Conservation (phyloP, 179 eudicot species). For the Nepenthes alata region DNA sequence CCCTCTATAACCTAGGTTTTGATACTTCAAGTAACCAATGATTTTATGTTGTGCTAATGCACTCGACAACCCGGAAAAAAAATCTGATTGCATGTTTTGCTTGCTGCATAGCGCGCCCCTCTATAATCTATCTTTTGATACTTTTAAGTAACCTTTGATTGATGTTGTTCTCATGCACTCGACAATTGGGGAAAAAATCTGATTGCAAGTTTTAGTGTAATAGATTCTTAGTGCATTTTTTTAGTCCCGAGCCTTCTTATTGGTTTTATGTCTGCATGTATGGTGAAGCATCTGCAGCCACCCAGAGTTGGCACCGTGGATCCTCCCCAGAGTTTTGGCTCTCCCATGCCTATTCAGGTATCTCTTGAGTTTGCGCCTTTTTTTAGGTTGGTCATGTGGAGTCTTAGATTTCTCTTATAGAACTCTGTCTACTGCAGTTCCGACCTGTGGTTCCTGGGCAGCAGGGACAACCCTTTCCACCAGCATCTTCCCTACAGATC, state of each 20-base stretch:
- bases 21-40: too few relatives aligned
- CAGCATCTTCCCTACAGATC: slow-evolving; percentile 48
- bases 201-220: background rate
- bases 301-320: slow-evolving; percentile 50
- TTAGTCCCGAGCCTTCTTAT: background rate
- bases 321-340: slow-evolving; percentile 52
- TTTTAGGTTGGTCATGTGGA: background rate
- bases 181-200: too few relatives aligned
- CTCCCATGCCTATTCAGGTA: slow-evolving; percentile 69
- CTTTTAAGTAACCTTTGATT: too few relatives aligned
- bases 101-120: too few relatives aligned
- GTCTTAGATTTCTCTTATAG: background rate
- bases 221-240: background rate
- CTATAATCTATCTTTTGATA: too few relatives aligned
- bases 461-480: slow-evolving; percentile 58
- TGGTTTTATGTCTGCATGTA: background rate
- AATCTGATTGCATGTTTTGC: too few relatives aligned
- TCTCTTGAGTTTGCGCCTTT: background rate
- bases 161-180: too few relatives aligned
- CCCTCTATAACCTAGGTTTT: too few relatives aligned
- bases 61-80: too few relatives aligned
- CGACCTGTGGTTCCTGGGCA: slow-evolving; percentile 53
- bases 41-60: too few relatives aligned
- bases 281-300: slow-evolving; percentile 32
- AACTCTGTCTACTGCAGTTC: slow-evolving; percentile 31